Base-by-base conservation (phyloP, 306 rosid genomes). In the Quercus glauca region DNA sequence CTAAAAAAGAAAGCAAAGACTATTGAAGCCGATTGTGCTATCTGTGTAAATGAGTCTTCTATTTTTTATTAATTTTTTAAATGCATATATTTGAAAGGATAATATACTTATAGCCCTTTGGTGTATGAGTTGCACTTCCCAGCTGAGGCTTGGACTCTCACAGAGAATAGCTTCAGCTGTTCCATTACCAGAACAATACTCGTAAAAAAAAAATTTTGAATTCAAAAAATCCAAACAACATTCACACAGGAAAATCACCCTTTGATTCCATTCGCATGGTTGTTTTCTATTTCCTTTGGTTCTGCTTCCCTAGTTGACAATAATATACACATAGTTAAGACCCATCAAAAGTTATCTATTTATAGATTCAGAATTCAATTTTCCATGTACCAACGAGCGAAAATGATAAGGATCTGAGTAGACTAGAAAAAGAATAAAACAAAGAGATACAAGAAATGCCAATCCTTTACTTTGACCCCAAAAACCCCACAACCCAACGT, bases 401-500 rank as follows among this genome's bases (percentile, higher is more conserved):
- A 73, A 57, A 37, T 64, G 49, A 29, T 59, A 73, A 13, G 73
- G 64, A 72, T 57, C 55, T 49, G 53, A 77, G 71, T 61, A 55
- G 80, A 87, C 86, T 2, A 64, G 76, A 85, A 85, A 84, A 1
- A 19, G 73, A 55, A 83, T 81, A 71, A 84, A 78, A 83, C 83
- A 83, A 74, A 78, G 53, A 15, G 53, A 69, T 33, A 70, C 76
- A 35, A 20, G 82, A 84, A 82, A 83, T 57, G 83, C 79, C 87
- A 84, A 84, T 26, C 59, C 58, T 55, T 73, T 73, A 69, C 57
- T 55, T 87, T 81, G 90, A 85, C 88, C 82, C 79, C 53, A 84
- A 76, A 79, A 69, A 57, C 56, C 29, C 35, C 1, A 79, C 31
- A 55, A 49, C 73, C 70, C 26, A 67, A 35, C 8, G 19, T 33